These are phyloP conservation scores for Phoma sp. DNA, from an alignment of 2,329 filamentous ascomycete genomes.

Conservation along the genomic window DNA sequence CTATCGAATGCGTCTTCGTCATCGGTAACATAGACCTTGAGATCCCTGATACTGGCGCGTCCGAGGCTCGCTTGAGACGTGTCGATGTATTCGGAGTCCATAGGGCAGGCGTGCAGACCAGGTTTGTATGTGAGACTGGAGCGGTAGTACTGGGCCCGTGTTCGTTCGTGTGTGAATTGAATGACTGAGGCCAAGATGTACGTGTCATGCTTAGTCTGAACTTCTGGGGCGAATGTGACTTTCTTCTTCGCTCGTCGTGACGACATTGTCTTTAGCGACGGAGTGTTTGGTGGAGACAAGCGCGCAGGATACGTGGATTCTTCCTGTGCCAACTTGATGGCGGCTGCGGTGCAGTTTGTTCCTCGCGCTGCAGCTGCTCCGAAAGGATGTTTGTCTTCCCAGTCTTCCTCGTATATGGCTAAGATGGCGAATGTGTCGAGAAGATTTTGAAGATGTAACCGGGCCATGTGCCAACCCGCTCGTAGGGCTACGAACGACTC, in stretches of 20 bases:
- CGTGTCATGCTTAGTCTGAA: neutral
- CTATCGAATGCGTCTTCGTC: neutral
- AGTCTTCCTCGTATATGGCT: neutral
- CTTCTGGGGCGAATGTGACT: neutral
- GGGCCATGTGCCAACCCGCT: neutral
- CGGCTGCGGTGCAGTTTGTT: constrained; percentile 2
- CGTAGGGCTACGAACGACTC: neutral
- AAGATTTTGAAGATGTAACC: neutral
- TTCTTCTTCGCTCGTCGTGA: neutral
- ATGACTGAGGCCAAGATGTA: neutral
- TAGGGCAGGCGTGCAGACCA: neutral
- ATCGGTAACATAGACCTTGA: constrained; percentile 9
- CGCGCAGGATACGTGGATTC: neutral
- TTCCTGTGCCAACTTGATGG: neutral
- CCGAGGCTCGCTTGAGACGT: neutral
- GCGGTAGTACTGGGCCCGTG: neutral
- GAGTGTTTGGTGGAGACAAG: neutral
- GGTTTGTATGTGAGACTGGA: neutral
- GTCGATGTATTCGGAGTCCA: neutral
- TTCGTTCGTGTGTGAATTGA: neutral
- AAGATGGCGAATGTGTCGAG: neutral
- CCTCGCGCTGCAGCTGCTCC: neutral
- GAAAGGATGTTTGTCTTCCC: constrained; percentile 1
- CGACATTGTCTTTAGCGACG: neutral
- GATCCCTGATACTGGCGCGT: neutral